Evolutionary conservation across 768 basidiomycete genomes (phyloP), one percentile per base, ranked within the genome.

Genomic region (Lactarius indigo): DNA sequence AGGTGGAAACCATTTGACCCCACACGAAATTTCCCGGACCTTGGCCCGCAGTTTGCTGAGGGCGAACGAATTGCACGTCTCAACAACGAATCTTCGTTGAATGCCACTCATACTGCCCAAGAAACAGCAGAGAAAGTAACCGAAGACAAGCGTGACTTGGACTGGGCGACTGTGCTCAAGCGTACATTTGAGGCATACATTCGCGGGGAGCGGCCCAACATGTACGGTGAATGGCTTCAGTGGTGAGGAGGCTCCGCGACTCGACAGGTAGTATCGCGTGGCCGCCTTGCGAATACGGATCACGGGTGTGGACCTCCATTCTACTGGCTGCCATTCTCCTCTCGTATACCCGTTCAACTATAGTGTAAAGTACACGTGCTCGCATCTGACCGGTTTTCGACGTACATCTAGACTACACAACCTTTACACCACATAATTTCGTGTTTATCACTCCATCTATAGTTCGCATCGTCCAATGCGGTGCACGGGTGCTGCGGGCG

Each of bases 1-100:
- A 96, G 95, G 95, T 97, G 96, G 96, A 88, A 90, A 69, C 92
- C 96, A 5, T 97, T 98, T 72, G 96, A 99, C 76, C 84, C 91
- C 1, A 78, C 85, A 9, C 88, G 96, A n/a, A 96, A 98, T 75
- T 98, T 88, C 87, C 96, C 96, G 2, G 96, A 98, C 74, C 84
- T 98, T 31, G 96, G 96, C 1, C 79, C 84, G 13, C 85, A 83
- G 20, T 98, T 98, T 75, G 79, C 80, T 26, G 84, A 84, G 15
- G 90, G 89, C 39, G 96, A 98, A 79, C 83, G 82, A 59, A 50
- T 87, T 88, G 10, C 88, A 90, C 52, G 78, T 77, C 39, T 78
- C 79, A 37, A 77, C 75, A 50, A 77, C 78, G 28, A 72, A 64
- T n/a, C 37, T 56, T 30, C 59, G 56, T 39, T 23, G 52, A 61